Base-by-base conservation (phyloP, 106 monocot genomes). In the Dendrobium huoshanense region DNA sequence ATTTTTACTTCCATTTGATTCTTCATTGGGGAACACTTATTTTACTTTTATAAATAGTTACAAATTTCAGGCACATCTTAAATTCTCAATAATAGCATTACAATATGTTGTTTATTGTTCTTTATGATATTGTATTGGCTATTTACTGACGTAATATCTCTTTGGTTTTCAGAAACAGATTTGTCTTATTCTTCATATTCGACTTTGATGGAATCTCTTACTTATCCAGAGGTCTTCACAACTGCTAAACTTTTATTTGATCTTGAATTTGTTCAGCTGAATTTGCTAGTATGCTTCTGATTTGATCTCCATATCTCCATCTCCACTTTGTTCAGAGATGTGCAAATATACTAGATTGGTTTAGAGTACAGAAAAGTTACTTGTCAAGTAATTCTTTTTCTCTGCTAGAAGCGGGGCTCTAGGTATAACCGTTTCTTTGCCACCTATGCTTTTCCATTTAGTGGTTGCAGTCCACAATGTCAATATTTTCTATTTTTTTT, bases 151-250 rank as follows among this genome's bases (percentile, higher is more conserved):
- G 44, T 74, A 42, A n/a, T 43, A 17, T 44, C 43, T 74, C n/a
- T 74, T 74, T 19, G 16, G 43, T 74, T 74, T 70, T 37, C 74
- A 74, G 74, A 74, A 29, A 74, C 74, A 19, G 74, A 74, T 43
- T 74, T 41, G 10, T 18, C 74, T 44, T 74, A 42, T 74, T 42
- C 74, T 74, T 74, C 74, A 44, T 74, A 74, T 74, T 74, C 44
- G 20, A 74, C 74, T 74, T 44, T 74, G 74, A 74, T 74, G 74
- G 74, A 74, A 43, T 74, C 74, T 29, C 74, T 74, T 74, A 13
- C 74, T 19, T 74, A 74, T n/a, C 74, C 74, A 7, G 43, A 74
- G 74, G 74, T 74, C 20, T 42, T 74, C 74, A 20, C 7, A 20
- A 44, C 8, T 74, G 44, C 20, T 44, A 37, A 51, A 37, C 70